Evolutionary conservation across 164 flowering plant species (phyloP), one percentile per base, ranked within the genome.

Genomic region (Liriodendron chinense): DNA sequence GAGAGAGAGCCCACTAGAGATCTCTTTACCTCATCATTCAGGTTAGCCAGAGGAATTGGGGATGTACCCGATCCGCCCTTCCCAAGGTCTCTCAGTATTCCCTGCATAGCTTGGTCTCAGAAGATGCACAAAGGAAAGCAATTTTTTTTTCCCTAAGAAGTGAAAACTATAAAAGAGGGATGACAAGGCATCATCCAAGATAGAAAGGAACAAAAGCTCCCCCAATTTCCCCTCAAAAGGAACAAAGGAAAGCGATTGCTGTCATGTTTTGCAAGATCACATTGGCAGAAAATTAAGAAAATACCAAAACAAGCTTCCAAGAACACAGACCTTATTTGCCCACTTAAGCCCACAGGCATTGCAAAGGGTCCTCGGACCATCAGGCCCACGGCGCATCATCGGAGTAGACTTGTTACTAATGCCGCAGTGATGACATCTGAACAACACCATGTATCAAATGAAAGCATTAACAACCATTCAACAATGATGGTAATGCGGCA

Each of bases 291-390:
- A 53, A 34, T 34, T 34, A 34, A 34, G 7, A 34, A 34, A 53
- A 53, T 53, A 2, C 59, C 59, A 12, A 12, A 12, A 53, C 3
- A 53, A 53, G 59, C 59, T 53, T 53, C 59, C 59, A 53, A 53
- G 59, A 53, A 53, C 5, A 34, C 71, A 9, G 14, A 74, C 80
- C 77, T 78, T 78, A 22, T 78, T 78, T 57, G 80, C 80, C 80
- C 80, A 78, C 77, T 59, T 78, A 22, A 78, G 77, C 10, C 80
- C 80, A 70, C 80, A 78, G 34, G 80, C 80, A 78, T 78, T 79
- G 75, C 81, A 79, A 23, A 74, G 70, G 13, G 74, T 75, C 61
- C 77, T 70, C n/a, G 78, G 77, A 14, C 77, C 77, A 23, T 72
- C 75, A n/a, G 78, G 81, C 18, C 81, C 81, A 23, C 81, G 78